These are phyloP conservation scores for Musa schizocarpa DNA, from an alignment of 176 grass and related monocot genomes.

Conservation along the genomic window DNA sequence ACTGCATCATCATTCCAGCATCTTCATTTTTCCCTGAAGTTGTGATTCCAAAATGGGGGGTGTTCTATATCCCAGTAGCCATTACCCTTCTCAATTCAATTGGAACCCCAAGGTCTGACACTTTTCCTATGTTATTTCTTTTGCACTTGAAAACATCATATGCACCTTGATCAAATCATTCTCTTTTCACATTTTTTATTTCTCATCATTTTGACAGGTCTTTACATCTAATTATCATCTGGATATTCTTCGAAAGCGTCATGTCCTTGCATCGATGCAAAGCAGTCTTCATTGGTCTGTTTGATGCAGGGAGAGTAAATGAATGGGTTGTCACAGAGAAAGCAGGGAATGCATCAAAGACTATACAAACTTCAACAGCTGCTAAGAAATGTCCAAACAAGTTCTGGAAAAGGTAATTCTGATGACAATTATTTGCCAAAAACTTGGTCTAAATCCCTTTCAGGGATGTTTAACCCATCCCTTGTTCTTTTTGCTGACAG, in stretches of 20 bases:
- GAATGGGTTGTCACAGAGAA: slow-evolving; percentile 76
- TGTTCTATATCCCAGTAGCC: slow-evolving; percentile 56
- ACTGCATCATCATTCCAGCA: slow-evolving; percentile 56
- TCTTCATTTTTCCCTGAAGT: slow-evolving; percentile 55
- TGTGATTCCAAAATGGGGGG: slow-evolving; percentile 51
- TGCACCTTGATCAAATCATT: too few relatives aligned
- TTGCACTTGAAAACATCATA: not conserved
- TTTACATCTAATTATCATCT: slow-evolving; percentile 46
- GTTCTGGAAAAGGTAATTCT: slow-evolving; percentile 48
- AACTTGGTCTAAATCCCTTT: not conserved
- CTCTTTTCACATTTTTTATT: slow-evolving; percentile 3
- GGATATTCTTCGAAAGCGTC: slow-evolving; percentile 72
- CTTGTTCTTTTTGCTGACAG: slow-evolving; percentile 16
- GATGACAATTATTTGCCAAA: not conserved
- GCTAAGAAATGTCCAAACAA: slow-evolving; percentile 32
- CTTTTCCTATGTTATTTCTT: not conserved
- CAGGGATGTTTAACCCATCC: too few relatives aligned
- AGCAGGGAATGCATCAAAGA: slow-evolving; percentile 32
- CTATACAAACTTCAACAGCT: slow-evolving; percentile 28
- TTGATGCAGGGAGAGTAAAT: slow-evolving; percentile 42
- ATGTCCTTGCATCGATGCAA: slow-evolving; percentile 65
- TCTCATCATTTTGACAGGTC: slow-evolving; percentile 26
- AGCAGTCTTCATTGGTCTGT: slow-evolving; percentile 35
- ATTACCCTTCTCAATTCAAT: slow-evolving; percentile 73
- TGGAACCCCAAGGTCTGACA: slow-evolving; percentile 39